Evolutionary conservation across 2,329 filamentous ascomycete genomes (phyloP).

Genomic region (Aspergillus sp.): DNA sequence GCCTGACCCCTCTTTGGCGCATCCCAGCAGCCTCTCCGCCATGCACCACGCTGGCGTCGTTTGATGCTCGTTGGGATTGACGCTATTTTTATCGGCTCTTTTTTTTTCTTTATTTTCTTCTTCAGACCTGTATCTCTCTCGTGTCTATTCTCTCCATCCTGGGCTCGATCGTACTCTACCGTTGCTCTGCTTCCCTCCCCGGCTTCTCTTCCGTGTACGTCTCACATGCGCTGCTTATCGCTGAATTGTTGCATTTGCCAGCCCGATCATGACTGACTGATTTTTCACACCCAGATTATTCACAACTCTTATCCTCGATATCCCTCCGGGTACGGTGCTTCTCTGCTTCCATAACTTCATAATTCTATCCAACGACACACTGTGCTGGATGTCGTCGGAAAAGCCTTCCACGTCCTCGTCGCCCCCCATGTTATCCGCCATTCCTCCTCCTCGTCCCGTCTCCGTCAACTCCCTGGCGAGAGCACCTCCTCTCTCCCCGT

Average conservation of each 20-base stretch:
- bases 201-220: conserved; percentile 5
- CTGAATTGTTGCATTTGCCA: neutral
- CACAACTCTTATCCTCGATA: no score
- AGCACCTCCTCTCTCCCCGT: conserved; percentile 11
- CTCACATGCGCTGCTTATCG: conserved; percentile 1
- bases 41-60: conserved; percentile 19
- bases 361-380: no score
- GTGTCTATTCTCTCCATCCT: neutral
- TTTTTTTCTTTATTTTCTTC: neutral
- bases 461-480: conserved; percentile 26
- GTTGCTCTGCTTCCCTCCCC: neutral
- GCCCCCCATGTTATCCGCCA: conserved; percentile 21
- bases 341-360: no score
- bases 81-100: neutral
- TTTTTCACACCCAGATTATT: neutral
- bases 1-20: neutral
- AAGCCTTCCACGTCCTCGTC: conserved; percentile 6
- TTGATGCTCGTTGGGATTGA: conserved; percentile 6
- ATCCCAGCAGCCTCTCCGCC: conserved; percentile 14
- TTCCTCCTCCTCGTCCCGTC: conserved; percentile 24
- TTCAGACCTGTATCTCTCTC: neutral
- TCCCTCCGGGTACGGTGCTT: no score
- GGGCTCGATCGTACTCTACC: no score
- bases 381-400: conserved; percentile 8
- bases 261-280: neutral